Evolutionary conservation across 768 basidiomycete species (phyloP).

Genomic region (Pleurotus ostreatus): DNA sequence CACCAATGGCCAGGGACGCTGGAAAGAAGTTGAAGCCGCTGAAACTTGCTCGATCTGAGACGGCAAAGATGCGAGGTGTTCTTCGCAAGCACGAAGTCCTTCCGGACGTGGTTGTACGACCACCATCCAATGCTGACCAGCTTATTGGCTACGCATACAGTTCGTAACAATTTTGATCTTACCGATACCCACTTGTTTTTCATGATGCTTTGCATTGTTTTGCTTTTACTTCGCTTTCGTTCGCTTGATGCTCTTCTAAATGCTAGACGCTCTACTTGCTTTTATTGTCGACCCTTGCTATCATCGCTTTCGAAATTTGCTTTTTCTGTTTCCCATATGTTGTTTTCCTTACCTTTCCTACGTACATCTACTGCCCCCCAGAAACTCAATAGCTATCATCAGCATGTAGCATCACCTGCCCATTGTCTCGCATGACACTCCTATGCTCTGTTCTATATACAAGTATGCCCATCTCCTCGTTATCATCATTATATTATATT

Average conservation of each 20-base stretch:
- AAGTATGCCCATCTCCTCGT: slow-evolving; percentile 10
- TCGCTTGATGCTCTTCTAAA: slow-evolving; percentile 10
- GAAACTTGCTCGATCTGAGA: slow-evolving; percentile 58
- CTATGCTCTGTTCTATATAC: slow-evolving; percentile 15
- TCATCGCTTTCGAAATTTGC: slow-evolving; percentile 10
- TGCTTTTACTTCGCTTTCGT: slow-evolving; percentile 12
- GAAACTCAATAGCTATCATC: slow-evolving; percentile 1
- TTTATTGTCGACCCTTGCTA: not conserved
- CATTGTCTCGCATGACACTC: slow-evolving; percentile 7
- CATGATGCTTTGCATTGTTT: slow-evolving; percentile 10
- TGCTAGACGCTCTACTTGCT: slow-evolving; percentile 3
- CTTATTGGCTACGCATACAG: slow-evolving; percentile 35
- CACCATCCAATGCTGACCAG: slow-evolving; percentile 49
- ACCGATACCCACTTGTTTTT: slow-evolving; percentile 9
- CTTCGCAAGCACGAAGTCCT: slow-evolving; percentile 53
- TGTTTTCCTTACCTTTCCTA: not conserved
- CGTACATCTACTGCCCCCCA: slow-evolving; percentile 6
- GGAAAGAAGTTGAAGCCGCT: slow-evolving; percentile 55
- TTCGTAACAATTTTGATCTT: slow-evolving; percentile 17
- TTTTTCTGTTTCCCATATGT: not conserved
- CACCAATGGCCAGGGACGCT: slow-evolving; percentile 23
- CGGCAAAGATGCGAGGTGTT: slow-evolving; percentile 54
- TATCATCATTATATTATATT: slow-evolving; percentile 4
- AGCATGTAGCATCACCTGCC: slow-evolving; percentile 8
- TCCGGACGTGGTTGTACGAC: slow-evolving; percentile 58